Evolutionary conservation across 441 rosid genomes (phyloP), one percentile per base, ranked within the genome.

Genomic region (Daphne laureola): DNA sequence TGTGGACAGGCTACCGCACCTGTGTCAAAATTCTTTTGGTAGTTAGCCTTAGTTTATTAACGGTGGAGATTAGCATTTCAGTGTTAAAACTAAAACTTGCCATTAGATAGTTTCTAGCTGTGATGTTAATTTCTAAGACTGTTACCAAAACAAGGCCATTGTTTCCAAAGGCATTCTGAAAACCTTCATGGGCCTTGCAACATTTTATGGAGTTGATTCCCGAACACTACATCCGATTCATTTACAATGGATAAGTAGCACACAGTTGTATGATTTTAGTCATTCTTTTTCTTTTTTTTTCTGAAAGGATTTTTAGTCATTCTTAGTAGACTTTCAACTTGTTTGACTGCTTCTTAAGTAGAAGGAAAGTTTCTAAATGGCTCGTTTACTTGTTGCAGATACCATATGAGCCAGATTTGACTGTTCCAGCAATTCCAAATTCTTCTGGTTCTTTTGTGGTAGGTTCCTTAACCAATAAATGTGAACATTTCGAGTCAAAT

Each of bases 341-440:
- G 9, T 44, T 38, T 42, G 17, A 18, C 43, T 31, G 38, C 38
- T 27, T 46, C 31, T 43, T 16, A 27, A 17, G 27, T 14, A 17
- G 17, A 17, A 44, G 49, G 43, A 47, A 54, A 43, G 36, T 43
- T 67, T 4, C 38, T 44, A 43, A 38, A 49, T 51, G 50, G 51
- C 57, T 42, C 14, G 0, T 55, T 18, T 23, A 41, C 46, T 48
- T n/a, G 49, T 38, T 49, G 17, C 68, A 66, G 70, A 55, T 56
- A 38, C 57, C 9, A 56, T 74, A 53, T 58, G 66, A 62, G 42
- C 55, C 55, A 55, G 71, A 54, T 58, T 66, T 55, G 54, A 38
- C 38, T 63, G 57, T 62, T 59, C 44, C 63, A 48, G 58, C 27
- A 43, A 25, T 55, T 58, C 64, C 27, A 31, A 60, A 49, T 58